These are phyloP conservation scores for Suhomyces bribrorum DNA, from an alignment of 1,139 yeast genomes.

Conservation along the genomic window DNA sequence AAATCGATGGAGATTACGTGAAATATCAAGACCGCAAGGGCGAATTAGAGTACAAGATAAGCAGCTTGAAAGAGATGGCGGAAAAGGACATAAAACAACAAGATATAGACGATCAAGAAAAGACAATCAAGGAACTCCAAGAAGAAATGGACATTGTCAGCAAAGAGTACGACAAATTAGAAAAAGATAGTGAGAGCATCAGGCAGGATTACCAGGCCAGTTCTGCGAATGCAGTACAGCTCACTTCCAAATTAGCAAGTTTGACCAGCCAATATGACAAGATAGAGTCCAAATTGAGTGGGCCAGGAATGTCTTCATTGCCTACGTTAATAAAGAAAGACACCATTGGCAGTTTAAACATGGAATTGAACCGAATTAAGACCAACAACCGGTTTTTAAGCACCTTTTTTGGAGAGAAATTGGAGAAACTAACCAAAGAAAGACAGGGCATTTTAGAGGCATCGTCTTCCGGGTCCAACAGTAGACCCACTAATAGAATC, in stretches of 20 bases:
- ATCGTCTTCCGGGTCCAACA: slow-evolving; percentile 29
- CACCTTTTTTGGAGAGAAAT: slow-evolving; percentile 31
- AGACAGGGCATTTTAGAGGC: slow-evolving; percentile 37
- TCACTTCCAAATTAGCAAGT: slow-evolving; percentile 35
- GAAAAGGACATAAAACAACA: slow-evolving; percentile 2
- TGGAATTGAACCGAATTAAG: slow-evolving; percentile 26
- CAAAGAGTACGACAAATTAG: slow-evolving; percentile 28
- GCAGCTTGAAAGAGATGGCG: slow-evolving; percentile 18
- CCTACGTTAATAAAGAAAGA: slow-evolving; percentile 42
- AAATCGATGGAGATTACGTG: slow-evolving; percentile 36
- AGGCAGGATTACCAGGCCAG: slow-evolving; percentile 53
- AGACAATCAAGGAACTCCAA: slow-evolving; percentile 30
- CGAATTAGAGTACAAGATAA: slow-evolving; percentile 21
- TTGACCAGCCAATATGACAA: slow-evolving; percentile 29
- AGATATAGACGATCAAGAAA: slow-evolving; percentile 26
- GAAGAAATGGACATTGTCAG: slow-evolving; percentile 29
- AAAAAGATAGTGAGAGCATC: slow-evolving; percentile 39
- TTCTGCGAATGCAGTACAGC: slow-evolving; percentile 58
- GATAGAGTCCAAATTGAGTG: slow-evolving; percentile 40
- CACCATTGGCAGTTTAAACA: slow-evolving; percentile 32
- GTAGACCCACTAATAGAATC: slow-evolving; percentile 38
- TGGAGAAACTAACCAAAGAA: slow-evolving; percentile 44
- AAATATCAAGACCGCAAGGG: slow-evolving; percentile 22
- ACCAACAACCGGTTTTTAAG: slow-evolving; percentile 39
- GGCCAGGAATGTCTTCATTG: slow-evolving; percentile 45